phyloP scores from a whole-genome alignment of 78 protist species.

The Bodo saltans region DNA sequence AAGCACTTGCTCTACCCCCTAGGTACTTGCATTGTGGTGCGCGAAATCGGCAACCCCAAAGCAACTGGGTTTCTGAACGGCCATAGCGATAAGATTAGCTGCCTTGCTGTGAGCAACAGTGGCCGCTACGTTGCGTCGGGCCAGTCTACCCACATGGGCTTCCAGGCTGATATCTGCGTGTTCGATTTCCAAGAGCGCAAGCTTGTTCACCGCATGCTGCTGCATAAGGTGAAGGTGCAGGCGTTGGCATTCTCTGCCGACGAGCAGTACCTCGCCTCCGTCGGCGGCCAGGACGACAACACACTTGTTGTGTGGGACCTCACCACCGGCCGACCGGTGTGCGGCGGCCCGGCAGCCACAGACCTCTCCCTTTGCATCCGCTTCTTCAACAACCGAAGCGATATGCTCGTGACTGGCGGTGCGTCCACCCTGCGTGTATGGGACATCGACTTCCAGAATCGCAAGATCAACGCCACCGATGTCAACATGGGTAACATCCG shows the following conservation, averaged over 20 bases:
- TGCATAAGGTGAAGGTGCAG: slow-evolving; percentile 59
- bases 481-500: slow-evolving; percentile 21
- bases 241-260: slow-evolving; percentile 54
- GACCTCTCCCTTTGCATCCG: not conserved
- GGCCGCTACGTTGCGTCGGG: slow-evolving; percentile 64
- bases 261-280: slow-evolving; percentile 53
- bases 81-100: slow-evolving; percentile 35
- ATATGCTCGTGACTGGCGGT: slow-evolving; percentile 46
- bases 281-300: slow-evolving; percentile 79
- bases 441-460: slow-evolving; percentile 39
- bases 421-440: slow-evolving; percentile 40
- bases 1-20: slow-evolving; percentile 32
- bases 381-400: slow-evolving; percentile 16
- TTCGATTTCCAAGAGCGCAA: slow-evolving; percentile 46
- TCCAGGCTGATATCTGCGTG: slow-evolving; percentile 51
- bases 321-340: slow-evolving; percentile 44
- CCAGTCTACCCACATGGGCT: slow-evolving; percentile 61
- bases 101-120: slow-evolving; percentile 37
- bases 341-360: slow-evolving; percentile 44
- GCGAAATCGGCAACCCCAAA: slow-evolving; percentile 19
- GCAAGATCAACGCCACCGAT: slow-evolving; percentile 48
- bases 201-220: slow-evolving; percentile 32
- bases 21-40: slow-evolving; percentile 30
- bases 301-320: slow-evolving; percentile 61
- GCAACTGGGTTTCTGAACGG: slow-evolving; percentile 40